These are phyloP conservation scores for Calonectria hawksworthii DNA, from an alignment of 2,329 filamentous ascomycete genomes.

Conservation along the genomic window DNA sequence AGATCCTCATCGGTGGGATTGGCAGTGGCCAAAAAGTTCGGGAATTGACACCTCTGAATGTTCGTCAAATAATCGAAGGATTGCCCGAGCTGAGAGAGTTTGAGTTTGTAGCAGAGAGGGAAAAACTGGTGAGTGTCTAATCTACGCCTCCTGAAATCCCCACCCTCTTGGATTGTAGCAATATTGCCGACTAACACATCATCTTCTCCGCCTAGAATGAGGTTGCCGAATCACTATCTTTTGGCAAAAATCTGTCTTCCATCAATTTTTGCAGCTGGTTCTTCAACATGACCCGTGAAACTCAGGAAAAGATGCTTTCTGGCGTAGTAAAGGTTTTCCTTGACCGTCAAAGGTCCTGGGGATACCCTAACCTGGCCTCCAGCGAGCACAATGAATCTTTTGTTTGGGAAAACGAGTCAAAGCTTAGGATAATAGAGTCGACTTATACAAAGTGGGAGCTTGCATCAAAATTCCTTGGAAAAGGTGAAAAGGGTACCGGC, in stretches of 20 bases:
- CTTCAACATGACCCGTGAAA: not conserved
- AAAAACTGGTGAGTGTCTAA: conserved; percentile 20
- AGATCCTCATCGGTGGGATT: not conserved
- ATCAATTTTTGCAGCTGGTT: conserved; percentile 14
- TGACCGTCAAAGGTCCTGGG: not conserved
- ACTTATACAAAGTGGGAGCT: conserved; percentile 19
- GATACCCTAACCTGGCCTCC: not conserved
- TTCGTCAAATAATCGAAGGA: conserved; percentile 24
- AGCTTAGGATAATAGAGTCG: conserved; percentile 8
- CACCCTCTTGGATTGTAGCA: no score
- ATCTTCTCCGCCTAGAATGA: conserved; percentile 1
- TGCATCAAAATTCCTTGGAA: conserved; percentile 27
- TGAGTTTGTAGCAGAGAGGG: conserved; percentile 19
- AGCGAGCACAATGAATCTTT: not conserved
- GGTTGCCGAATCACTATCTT: conserved; percentile 20
- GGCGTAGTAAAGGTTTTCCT: conserved; percentile 19
- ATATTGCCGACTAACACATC: not conserved
- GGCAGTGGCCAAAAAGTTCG: conserved; percentile 1
- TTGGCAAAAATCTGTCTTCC: conserved; percentile 13
- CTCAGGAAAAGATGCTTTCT: not conserved
- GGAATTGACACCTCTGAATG: conserved; percentile 13
- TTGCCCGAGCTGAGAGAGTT: conserved; percentile 28
- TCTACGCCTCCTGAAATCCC: not conserved
- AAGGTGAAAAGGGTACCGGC: conserved; percentile 15
- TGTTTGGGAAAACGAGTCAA: conserved; percentile 35